Base-by-base conservation (phyloP, 495 filamentous ascomycete genomes). In the Rostrohypoxylon terebratum region DNA sequence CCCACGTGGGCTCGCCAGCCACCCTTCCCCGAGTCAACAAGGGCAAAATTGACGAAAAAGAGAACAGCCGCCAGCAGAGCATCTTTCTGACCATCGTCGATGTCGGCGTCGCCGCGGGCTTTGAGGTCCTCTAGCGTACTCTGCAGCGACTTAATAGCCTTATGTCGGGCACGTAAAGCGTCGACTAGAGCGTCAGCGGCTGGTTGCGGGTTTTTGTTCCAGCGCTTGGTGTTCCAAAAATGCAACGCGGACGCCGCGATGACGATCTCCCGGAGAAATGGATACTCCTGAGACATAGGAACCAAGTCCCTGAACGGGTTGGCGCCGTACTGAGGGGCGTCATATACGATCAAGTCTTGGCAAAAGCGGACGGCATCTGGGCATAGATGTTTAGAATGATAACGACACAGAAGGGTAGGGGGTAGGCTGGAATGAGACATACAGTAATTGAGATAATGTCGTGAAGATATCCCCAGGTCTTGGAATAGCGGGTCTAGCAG, bases 231-330 rank as follows among this genome's bases (percentile, higher is more conserved):
- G 55, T 78, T 85, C n/a, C 81, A 83, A 38, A 83, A 80, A 50
- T 90, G 87, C 36, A 88, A 82, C 10, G 87, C 87, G 0, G 87
- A 84, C 21, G 86, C 84, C 16, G 87, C 86, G 31, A 87, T 69
- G 50, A 90, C 77, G 21, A 86, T 81, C 59, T 85, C 82, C 20
- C 83, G 74, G 18, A 90, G 78, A 53, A 81, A 82, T n/a, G 76
- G 63, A 36, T 85, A 81, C 14, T 76, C 63, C 23, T 81, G 57
- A 1, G 83, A 80, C n/a, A 87, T 80, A 0, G 84, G 77, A 4
- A 87, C 77, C 16, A 88, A 69, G 25, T 76, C 79, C 28, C 87
- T 79, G 59, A 88, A 87, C 0, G 86, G 87, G 51, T 89, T 89
- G 38, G 63, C 73, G 31, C 75, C 75, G 6, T 71, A 71, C 20